phyloP scores from a whole-genome alignment of 2,329 filamentous ascomycete genomes.

The Fusarium burgessii region DNA sequence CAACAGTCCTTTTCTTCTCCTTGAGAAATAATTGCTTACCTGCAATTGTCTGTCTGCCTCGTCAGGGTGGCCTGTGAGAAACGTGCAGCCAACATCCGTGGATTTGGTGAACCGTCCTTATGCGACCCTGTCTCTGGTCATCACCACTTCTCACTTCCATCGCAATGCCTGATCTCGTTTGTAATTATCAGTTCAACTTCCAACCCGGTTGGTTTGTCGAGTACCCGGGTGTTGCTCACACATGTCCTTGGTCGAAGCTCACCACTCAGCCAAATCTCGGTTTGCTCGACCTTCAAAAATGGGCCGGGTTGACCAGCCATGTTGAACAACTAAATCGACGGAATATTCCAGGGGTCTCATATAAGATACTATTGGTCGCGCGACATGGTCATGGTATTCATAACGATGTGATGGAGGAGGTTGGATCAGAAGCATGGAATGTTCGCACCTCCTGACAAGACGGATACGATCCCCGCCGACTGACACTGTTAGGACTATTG shows the following conservation, averaged over 20 bases:
- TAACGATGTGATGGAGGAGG: not conserved
- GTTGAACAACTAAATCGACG: not conserved
- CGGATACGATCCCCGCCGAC: too few relatives aligned
- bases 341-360: fast-evolving
- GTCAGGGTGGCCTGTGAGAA: not conserved
- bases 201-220: not conserved
- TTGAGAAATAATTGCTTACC: fast-evolving
- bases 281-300: not conserved
- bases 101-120: not conserved
- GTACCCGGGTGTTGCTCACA: not conserved
- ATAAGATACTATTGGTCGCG: not conserved
- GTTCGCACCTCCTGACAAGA: not conserved
- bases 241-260: not conserved
- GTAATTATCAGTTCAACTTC: not conserved
- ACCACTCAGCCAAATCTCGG: not conserved
- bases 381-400: not conserved
- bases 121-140: not conserved
- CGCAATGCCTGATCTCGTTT: not conserved
- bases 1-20: not conserved
- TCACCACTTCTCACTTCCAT: not conserved
- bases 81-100: not conserved
- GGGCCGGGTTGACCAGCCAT: not conserved
- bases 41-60: not conserved
- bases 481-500: not conserved
- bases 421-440: not conserved